These are phyloP conservation scores for Kuraishia piskuri DNA, from an alignment of 805 yeast species.

Conservation along the genomic window DNA sequence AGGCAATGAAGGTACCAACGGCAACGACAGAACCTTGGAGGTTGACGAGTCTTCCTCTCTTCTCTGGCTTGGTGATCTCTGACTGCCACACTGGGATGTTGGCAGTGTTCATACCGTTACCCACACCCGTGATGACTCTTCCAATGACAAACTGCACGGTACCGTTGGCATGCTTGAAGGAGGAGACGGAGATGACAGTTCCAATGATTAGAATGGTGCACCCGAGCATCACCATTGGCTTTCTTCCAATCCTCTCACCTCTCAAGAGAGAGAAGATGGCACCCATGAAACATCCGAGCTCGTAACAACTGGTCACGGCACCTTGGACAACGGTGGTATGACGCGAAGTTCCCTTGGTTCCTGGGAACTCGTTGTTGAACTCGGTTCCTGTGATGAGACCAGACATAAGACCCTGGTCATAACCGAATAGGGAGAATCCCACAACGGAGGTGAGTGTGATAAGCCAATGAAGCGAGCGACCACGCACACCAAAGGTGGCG, in stretches of 20 bases:
- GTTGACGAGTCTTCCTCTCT: slow-evolving; percentile 29
- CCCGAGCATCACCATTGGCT: slow-evolving; percentile 26
- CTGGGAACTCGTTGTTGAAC: slow-evolving; percentile 57
- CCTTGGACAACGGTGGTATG: slow-evolving; percentile 32
- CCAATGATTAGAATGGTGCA: slow-evolving; percentile 27
- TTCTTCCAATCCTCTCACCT: slow-evolving; percentile 30
- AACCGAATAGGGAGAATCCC: slow-evolving; percentile 66
- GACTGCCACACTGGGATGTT: slow-evolving; percentile 39
- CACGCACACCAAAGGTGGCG: slow-evolving; percentile 47
- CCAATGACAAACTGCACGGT: slow-evolving; percentile 36
- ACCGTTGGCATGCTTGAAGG: slow-evolving; percentile 22
- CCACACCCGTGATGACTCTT: slow-evolving; percentile 35
- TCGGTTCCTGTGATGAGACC: slow-evolving; percentile 52
- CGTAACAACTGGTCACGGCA: slow-evolving; percentile 38
- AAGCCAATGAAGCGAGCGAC: slow-evolving; percentile 38
- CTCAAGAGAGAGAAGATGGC: slow-evolving; percentile 27
- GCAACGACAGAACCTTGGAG: slow-evolving; percentile 29
- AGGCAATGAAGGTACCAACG: slow-evolving; percentile 33
- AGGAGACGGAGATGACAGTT: slow-evolving; percentile 19
- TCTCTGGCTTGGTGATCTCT: slow-evolving; percentile 29
- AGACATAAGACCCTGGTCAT: slow-evolving; percentile 76
- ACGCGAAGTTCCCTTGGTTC: slow-evolving; percentile 25
- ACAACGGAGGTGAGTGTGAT: slow-evolving; percentile 53
- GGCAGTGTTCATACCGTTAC: slow-evolving; percentile 35
- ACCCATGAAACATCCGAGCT: slow-evolving; percentile 36